Conservation (phyloP, 2,329 filamentous ascomycete genomes). For the Fusarium goolgardi region DNA sequence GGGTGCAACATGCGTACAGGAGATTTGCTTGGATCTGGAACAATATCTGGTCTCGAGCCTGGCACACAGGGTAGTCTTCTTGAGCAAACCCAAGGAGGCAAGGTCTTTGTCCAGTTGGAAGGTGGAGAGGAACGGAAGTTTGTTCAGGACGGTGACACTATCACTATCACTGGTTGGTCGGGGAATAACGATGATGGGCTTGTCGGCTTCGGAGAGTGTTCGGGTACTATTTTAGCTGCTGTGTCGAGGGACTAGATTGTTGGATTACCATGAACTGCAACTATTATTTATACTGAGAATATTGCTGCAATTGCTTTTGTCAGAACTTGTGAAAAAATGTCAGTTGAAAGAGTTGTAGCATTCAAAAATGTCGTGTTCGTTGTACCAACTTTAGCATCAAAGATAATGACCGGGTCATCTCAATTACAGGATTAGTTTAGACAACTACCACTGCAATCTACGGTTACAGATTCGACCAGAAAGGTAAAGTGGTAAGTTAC, state of each 20-base stretch:
- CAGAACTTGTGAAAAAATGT: too few relatives aligned
- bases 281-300: neutral
- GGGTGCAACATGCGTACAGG: slow-evolving; percentile 80
- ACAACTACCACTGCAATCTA: too few relatives aligned
- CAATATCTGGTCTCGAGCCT: slow-evolving; percentile 72
- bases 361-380: too few relatives aligned
- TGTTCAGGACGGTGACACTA: slow-evolving; percentile 77
- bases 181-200: slow-evolving; percentile 19
- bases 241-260: neutral
- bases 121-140: slow-evolving; percentile 77
- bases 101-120: slow-evolving; percentile 68
- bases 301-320: neutral
- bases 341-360: too few relatives aligned
- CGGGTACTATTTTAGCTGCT: slow-evolving; percentile 17
- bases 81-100: slow-evolving; percentile 78
- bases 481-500: too few relatives aligned
- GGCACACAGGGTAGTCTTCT: slow-evolving; percentile 77
- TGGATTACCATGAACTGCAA: accelerated
- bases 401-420: too few relatives aligned
- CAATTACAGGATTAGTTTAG: too few relatives aligned
- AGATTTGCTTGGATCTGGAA: slow-evolving; percentile 82
- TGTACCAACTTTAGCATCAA: too few relatives aligned
- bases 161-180: slow-evolving; percentile 38
- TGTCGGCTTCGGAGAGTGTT: slow-evolving; percentile 40
- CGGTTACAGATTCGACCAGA: too few relatives aligned